phyloP scores from a whole-genome alignment of 169 alveolate genomes.

The Toxoplasma gondii region DNA sequence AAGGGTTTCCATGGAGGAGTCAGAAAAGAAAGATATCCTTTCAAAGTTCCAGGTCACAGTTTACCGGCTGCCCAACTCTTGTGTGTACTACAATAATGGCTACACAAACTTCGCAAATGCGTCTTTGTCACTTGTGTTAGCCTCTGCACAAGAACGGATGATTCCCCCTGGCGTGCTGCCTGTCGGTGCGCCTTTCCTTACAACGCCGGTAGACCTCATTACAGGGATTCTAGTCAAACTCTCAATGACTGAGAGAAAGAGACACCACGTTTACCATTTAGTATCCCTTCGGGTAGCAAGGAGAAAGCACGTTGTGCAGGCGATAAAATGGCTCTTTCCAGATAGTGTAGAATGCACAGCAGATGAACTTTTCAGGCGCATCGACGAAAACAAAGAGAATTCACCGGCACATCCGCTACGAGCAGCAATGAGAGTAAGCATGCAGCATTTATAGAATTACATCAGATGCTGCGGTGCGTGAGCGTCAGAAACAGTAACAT shows the following conservation, averaged over 20 bases:
- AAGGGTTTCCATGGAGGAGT: background rate
- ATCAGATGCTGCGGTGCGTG: background rate
- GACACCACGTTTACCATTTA: constrained; percentile 43
- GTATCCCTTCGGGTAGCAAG: constrained; percentile 52
- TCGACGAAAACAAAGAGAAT: constrained; percentile 55
- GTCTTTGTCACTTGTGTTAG: constrained; percentile 69
- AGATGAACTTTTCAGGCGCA: constrained; percentile 55
- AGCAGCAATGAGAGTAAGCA: constrained; percentile 54
- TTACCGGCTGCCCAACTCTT: constrained; percentile 74
- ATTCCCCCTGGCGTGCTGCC: constrained; percentile 71
- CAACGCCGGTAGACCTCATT: constrained; percentile 55
- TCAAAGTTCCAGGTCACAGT: constrained; percentile 63
- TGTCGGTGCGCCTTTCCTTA: constrained; percentile 62
- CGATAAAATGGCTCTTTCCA: background rate
- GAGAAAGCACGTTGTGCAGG: constrained; percentile 28
- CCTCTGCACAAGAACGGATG: constrained; percentile 69
- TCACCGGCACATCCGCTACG: constrained; percentile 43
- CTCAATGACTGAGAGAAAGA: constrained; percentile 18
- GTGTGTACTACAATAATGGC: constrained; percentile 71
- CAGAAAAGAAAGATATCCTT: constrained; percentile 25
- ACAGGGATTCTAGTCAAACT: constrained; percentile 42
- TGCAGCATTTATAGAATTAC: background rate
- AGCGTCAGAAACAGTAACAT: background rate
- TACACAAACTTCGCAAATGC: constrained; percentile 67
- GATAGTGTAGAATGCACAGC: constrained; percentile 42